A percentile compares a stretch with the other conserved stretches of the same genome.
phyloP scores from a whole-genome alignment of 169 alveolate species.

The Eimeria acervulina region DNA sequence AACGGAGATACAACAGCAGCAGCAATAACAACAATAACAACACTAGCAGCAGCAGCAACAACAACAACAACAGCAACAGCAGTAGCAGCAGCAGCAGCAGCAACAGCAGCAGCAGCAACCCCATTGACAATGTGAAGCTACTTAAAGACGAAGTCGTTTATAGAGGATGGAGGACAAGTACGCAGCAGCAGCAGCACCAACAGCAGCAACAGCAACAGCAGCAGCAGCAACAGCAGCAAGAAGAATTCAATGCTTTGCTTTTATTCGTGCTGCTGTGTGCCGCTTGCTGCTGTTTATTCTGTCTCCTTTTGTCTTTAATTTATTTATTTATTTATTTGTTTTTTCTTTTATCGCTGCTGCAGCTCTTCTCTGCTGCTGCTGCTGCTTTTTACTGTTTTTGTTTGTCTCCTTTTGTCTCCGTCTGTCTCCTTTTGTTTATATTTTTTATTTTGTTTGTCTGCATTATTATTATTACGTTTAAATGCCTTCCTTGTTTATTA shows the following conservation, averaged over 20 bases:
- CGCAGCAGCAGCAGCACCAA: background rate
- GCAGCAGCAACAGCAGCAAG: background rate
- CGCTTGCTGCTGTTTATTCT: too few species aligned
- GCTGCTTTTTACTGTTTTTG: too few species aligned
- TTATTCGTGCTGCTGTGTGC: too few species aligned
- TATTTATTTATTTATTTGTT: too few species aligned
- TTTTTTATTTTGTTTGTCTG: background rate
- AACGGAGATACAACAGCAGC: background rate
- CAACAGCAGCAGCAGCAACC: slow-evolving; percentile 28
- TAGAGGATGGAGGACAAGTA: slow-evolving; percentile 49
- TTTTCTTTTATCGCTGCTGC: too few species aligned
- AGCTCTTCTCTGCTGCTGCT: too few species aligned
- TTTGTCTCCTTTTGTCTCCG: background rate
- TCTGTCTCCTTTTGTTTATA: background rate
- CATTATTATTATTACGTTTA: too few species aligned
- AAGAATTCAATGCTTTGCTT: too few species aligned
- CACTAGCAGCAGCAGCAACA: background rate
- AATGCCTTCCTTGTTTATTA: too few species aligned
- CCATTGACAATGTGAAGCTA: slow-evolving; percentile 24
- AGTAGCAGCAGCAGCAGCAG: slow-evolving; percentile 52
- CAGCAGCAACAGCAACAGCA: slow-evolving; percentile 57
- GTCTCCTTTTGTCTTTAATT: background rate
- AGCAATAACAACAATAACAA: background rate
- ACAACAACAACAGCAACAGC: slow-evolving; percentile 7
- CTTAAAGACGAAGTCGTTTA: slow-evolving; percentile 29